A percentile compares a stretch with the other conserved stretches of the same genome.
These are phyloP conservation scores for Aegilops tauschii DNA, from an alignment of 176 grass and related monocot species.

Conservation along the genomic window DNA sequence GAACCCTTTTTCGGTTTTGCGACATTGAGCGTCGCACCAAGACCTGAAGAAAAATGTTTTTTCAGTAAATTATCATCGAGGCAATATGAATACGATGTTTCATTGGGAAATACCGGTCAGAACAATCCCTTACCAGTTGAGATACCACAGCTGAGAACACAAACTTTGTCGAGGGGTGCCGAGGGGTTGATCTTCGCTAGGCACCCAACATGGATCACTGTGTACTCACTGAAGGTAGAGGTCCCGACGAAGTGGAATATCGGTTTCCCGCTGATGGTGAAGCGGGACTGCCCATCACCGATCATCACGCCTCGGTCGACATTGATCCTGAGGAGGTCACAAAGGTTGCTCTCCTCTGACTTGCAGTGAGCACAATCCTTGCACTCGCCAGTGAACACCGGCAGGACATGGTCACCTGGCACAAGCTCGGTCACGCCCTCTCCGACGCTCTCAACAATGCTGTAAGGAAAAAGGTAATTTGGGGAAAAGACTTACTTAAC, in stretches of 20 bases:
- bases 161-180: conserved; percentile 83
- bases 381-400: conserved; percentile 90
- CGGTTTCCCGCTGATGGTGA: conserved; percentile 67
- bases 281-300: conserved; percentile 53
- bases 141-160: conserved; percentile 83
- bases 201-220: conserved; percentile 67
- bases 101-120: background rate
- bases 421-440: conserved; percentile 75
- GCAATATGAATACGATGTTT: background rate
- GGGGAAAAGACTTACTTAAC: background rate
- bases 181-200: conserved; percentile 76
- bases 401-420: conserved; percentile 90
- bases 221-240: conserved; percentile 89
- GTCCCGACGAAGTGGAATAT: conserved; percentile 85
- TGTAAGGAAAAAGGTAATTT: conserved; percentile 2
- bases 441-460: conserved; percentile 83
- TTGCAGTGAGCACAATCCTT: conserved; percentile 80
- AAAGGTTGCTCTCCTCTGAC: conserved; percentile 77
- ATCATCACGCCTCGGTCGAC: conserved; percentile 79
- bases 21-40: conserved; percentile 82
- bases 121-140: conserved; percentile 46
- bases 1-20: conserved; percentile 81
- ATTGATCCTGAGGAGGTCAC: conserved; percentile 78
- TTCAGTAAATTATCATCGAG: background rate
- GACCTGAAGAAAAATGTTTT: conserved; percentile 30